Base-by-base conservation (phyloP, 257 asterid genomes). In the Fraxinus anomala region DNA sequence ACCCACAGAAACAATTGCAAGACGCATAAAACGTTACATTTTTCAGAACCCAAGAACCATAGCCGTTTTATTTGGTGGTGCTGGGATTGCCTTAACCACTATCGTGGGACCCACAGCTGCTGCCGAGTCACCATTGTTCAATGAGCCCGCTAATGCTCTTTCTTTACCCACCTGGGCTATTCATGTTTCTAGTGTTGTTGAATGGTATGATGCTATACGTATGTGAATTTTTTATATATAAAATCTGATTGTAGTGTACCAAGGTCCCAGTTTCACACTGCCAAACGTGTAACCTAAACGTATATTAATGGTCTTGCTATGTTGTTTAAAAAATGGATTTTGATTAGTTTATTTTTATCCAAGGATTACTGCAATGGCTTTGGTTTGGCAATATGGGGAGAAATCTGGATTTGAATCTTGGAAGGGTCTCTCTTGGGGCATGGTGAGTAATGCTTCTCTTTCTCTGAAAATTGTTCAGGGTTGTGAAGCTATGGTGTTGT, bases 381-480 rank as follows among this genome's bases (percentile, higher is more conserved):
- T 95, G 94, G 97, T 93, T 75, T 93, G 98, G 99, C 94, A 88
- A 73, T 95, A 95, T 14, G 99, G 97, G 40, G 99, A 90, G 81
- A 90, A 84, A 81, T 84, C 97, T 70, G 98, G 99, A n/a, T 77
- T 83, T 83, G 89, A 91, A 85, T 86, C 99, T 81, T 95, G 99
- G 99, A 95, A 95, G 89, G 98, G 98, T 73, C 96, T 95, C 36
- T 89, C 98, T 30, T 95, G 99, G 98, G 99, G 97, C 75, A 95
- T 95, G 99, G 99, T 95, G 82, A 86, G 86, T 77, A 76, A 9
- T 77, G 30, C 77, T 73, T 37, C 73, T 70, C 28, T 76, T 63
- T 70, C 31, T 0, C 61, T 2, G 75, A 65, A 23, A 14, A 16
- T 40, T 47, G 6, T 65, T 75, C 3, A 42, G 75, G 56, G 39